These are phyloP conservation scores for Coprinellus aureogranulatus DNA, from an alignment of 768 basidiomycete genomes.

Conservation along the genomic window DNA sequence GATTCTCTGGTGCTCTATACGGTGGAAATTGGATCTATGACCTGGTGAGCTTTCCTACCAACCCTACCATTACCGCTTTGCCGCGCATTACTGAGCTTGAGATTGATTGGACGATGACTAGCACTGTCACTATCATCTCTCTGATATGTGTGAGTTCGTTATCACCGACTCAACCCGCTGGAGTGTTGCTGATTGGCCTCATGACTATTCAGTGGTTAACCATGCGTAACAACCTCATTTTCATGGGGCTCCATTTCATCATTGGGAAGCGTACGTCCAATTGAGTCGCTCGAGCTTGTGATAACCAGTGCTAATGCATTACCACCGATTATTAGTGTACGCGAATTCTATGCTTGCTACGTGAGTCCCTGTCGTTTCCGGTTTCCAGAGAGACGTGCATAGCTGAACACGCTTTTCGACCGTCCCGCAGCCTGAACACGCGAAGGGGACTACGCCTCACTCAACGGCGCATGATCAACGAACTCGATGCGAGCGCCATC, in stretches of 20 bases:
- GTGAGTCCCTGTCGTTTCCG: no score
- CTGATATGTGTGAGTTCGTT: conserved; percentile 46
- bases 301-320: no score
- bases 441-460: conserved; percentile 2
- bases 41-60: conserved; percentile 36
- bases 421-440: conserved; percentile 4
- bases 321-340: conserved; percentile 34
- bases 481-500: conserved; percentile 9
- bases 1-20: conserved; percentile 48
- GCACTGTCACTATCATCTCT: conserved; percentile 46
- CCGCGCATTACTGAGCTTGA: no score
- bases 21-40: conserved; percentile 53
- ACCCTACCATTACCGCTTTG: no score
- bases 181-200: not conserved
- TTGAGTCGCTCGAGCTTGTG: not conserved
- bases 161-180: not conserved
- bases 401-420: no score
- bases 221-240: conserved; percentile 43
- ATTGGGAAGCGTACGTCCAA: conserved; percentile 41
- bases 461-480: conserved; percentile 7
- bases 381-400: no score
- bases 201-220: conserved; percentile 40
- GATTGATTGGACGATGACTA: conserved; percentile 13
- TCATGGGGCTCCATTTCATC: conserved; percentile 49
- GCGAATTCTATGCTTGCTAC: conserved; percentile 47